These are phyloP conservation scores for Dendrostoma leiphaemia DNA, from an alignment of 2,329 filamentous ascomycete genomes.

Conservation along the genomic window DNA sequence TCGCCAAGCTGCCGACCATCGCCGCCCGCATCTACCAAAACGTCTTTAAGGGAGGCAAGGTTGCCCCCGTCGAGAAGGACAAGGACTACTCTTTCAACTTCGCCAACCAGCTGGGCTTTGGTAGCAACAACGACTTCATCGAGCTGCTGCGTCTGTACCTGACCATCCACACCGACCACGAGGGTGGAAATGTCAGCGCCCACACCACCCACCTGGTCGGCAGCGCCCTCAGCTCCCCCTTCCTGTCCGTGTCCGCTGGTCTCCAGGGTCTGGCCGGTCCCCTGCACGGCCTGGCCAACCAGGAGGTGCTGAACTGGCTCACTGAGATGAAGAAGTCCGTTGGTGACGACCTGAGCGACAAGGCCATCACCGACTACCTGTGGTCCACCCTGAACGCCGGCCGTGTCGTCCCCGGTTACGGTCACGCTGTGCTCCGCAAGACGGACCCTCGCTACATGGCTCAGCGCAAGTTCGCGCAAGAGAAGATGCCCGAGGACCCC, in stretches of 20 bases:
- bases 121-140: constrained; percentile 91
- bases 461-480: constrained; percentile 92
- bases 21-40: constrained; percentile 99
- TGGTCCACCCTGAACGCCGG: constrained; percentile 96
- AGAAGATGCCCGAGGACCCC: constrained; percentile 92
- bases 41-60: constrained; percentile 99
- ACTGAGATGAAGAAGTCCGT: constrained; percentile 96
- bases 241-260: constrained; percentile 93
- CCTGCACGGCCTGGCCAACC: constrained; percentile 98
- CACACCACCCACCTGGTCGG: constrained; percentile 99
- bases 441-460: constrained; percentile 98
- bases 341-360: constrained; percentile 92
- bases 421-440: constrained; percentile 98
- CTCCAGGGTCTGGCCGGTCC: constrained; percentile 97
- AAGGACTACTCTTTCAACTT: constrained; percentile 99
- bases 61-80: constrained; percentile 92
- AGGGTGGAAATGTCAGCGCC: constrained; percentile 97
- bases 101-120: constrained; percentile 98
- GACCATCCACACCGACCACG: constrained; percentile 99
- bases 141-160: constrained; percentile 99
- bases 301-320: constrained; percentile 99
- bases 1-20: constrained; percentile 98
- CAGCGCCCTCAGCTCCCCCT: constrained; percentile 92
- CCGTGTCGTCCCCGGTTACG: constrained; percentile 96
- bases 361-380: constrained; percentile 97